phyloP scores from a whole-genome alignment of 208 protist genomes.

The Trypanosoma melophagium region DNA sequence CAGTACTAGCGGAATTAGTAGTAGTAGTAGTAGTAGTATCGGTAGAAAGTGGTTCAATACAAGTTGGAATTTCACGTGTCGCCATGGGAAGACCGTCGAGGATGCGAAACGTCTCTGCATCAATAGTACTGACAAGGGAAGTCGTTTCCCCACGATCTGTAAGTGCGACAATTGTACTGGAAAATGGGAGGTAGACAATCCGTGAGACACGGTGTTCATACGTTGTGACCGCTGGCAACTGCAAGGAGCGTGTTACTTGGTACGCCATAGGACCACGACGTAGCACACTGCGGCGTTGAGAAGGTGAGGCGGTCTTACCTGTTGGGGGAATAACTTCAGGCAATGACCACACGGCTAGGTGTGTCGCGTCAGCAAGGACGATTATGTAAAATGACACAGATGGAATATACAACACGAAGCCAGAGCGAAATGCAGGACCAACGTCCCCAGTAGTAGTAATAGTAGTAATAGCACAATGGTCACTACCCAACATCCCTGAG shows the following conservation, averaged over 20 bases:
- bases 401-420: slow-evolving; percentile 17
- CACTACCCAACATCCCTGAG: background rate
- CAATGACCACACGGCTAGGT: slow-evolving; percentile 16
- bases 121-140: slow-evolving; percentile 23
- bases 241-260: slow-evolving; percentile 22
- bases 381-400: slow-evolving; percentile 20
- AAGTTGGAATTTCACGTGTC: slow-evolving; percentile 21
- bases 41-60: slow-evolving; percentile 12
- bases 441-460: background rate
- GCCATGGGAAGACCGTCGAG: slow-evolving; percentile 21
- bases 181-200: slow-evolving; percentile 17
- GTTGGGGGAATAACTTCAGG: slow-evolving; percentile 14
- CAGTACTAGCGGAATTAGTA: background rate
- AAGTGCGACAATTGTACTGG: slow-evolving; percentile 23
- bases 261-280: slow-evolving; percentile 18
- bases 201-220: slow-evolving; percentile 24
- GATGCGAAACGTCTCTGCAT: slow-evolving; percentile 23
- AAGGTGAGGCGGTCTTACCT: background rate
- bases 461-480: background rate
- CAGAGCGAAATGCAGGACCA: slow-evolving; percentile 9
- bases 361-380: slow-evolving; percentile 11
- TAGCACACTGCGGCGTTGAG: slow-evolving; percentile 7
- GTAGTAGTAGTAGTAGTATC: background rate
- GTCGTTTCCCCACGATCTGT: slow-evolving; percentile 17
- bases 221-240: slow-evolving; percentile 21